Evolutionary conservation across 768 basidiomycete species (phyloP), one percentile per base, ranked within the genome.

Genomic region (Mycena amicta): DNA sequence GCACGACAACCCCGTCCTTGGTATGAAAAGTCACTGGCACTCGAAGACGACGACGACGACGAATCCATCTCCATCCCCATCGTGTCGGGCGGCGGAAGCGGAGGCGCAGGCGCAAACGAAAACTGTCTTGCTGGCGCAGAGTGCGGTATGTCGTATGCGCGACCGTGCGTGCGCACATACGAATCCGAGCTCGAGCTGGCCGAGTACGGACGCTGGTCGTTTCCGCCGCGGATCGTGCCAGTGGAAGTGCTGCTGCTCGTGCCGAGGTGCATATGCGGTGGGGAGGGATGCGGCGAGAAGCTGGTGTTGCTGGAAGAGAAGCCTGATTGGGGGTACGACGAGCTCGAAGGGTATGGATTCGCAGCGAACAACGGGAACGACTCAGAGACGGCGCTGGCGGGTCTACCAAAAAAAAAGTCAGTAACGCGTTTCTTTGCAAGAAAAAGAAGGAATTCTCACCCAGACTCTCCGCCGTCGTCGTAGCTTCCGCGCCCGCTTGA

Each of bases 361-460:
- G 6, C 47, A 13, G 4, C 6, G 27, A 49, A 49, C 25, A 49
- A 23, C 8, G 50, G 50, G 31, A 52, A 52, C 5, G 50, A 52
- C 4, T 29, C 50, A 52, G 50, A 52, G 4, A 51, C 58, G n/a
- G 47, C 40, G 53, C 53, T 55, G 3, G 47, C 18, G 12, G 58
- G 53, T 16, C 58, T 60, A 31, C n/a, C 18, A 18, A 43, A 45
- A 28, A 8, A 52, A 31, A 12, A 18, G 50, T 31, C 28, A 37
- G 29, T 52, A 12, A 8, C 50, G 4, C 5, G 15, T 33, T 23
- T 12, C 28, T 5, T 6, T 13, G 12, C 5, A 26, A 26, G 11
- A 27, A 15, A 50, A 27, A 27, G 11, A 26, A 8, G 5, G 5
- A 20, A 33, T 5, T 30, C 29, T 52, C n/a, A 37, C 50, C 16